Conservation (phyloP, 306 rosid genomes). For the Purshia tridentata region DNA sequence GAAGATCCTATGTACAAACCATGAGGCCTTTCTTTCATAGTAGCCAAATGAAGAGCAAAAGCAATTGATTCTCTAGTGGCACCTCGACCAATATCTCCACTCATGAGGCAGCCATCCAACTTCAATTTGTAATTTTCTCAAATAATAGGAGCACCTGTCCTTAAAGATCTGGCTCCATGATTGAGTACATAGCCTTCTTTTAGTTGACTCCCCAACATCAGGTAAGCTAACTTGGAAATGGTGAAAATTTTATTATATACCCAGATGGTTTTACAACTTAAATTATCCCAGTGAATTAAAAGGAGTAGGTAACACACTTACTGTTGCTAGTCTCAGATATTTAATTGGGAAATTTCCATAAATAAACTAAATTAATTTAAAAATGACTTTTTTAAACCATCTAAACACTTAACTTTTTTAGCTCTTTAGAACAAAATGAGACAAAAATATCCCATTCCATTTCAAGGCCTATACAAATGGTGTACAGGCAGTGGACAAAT, state of each 20-base stretch:
- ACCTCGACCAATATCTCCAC: slow-evolving; percentile 94
- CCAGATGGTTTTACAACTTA: not conserved
- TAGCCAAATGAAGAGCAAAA: slow-evolving; percentile 64
- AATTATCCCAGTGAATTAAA: not conserved
- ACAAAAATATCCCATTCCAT: no score
- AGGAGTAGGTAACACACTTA: slow-evolving; percentile 38
- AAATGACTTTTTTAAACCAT: no score
- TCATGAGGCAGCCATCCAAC: slow-evolving; percentile 94
- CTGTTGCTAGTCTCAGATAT: slow-evolving; percentile 65
- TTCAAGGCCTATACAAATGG: no score
- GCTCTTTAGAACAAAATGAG: no score
- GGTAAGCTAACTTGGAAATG: slow-evolving; percentile 80
- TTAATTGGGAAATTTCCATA: no score
- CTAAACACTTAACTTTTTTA: no score
- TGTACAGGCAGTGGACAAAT: no score
- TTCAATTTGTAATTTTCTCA: slow-evolving; percentile 28
- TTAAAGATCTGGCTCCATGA: slow-evolving; percentile 68
- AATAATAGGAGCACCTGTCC: slow-evolving; percentile 66
- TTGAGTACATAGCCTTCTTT: slow-evolving; percentile 70
- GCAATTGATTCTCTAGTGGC: slow-evolving; percentile 81
- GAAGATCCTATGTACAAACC: slow-evolving; percentile 43
- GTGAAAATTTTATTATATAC: not conserved
- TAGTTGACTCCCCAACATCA: slow-evolving; percentile 59
- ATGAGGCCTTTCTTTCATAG: slow-evolving; percentile 58
- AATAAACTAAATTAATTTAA: no score